A percentile compares a stretch with the other conserved stretches of the same genome.
These are phyloP conservation scores for Citrullus amarus DNA, from an alignment of 306 rosid genomes.

Conservation along the genomic window DNA sequence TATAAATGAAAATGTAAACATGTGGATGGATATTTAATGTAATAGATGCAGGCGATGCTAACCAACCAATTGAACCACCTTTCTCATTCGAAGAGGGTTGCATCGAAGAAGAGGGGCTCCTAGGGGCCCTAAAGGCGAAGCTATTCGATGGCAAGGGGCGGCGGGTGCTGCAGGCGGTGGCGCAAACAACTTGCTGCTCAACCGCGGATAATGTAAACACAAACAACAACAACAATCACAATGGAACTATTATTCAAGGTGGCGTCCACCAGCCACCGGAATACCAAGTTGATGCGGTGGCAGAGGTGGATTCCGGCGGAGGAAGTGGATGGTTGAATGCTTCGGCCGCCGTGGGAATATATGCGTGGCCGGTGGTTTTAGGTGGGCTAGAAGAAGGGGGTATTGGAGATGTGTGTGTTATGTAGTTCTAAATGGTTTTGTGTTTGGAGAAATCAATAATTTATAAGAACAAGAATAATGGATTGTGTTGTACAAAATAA, in stretches of 20 bases:
- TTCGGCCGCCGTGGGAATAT: neutral
- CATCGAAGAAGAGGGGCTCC: slow-evolving; percentile 30
- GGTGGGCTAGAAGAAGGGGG: neutral
- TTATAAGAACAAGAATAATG: neutral
- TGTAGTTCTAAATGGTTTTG: neutral
- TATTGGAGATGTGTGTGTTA: neutral
- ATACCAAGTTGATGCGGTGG: neutral
- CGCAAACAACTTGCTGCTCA: neutral
- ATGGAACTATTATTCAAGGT: neutral
- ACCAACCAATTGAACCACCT: slow-evolving; percentile 22
- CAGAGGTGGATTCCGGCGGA: neutral
- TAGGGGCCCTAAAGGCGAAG: slow-evolving; percentile 59
- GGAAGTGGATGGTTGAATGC: neutral
- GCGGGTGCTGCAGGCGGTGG: slow-evolving; percentile 6
- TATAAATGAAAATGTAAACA: neutral
- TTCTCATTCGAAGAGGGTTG: slow-evolving; percentile 44
- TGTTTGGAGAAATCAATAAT: neutral
- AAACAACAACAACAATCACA: neutral
- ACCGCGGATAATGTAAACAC: neutral
- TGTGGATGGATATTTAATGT: neutral
- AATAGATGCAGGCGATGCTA: neutral
- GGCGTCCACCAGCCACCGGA: neutral
- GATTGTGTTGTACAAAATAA: neutral
- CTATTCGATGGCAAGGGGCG: slow-evolving; percentile 24
- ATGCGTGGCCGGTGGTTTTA: neutral